Evolutionary conservation across 2,329 filamentous ascomycete genomes (phyloP).

Genomic region (Arthrobotrys sphaeroides): DNA sequence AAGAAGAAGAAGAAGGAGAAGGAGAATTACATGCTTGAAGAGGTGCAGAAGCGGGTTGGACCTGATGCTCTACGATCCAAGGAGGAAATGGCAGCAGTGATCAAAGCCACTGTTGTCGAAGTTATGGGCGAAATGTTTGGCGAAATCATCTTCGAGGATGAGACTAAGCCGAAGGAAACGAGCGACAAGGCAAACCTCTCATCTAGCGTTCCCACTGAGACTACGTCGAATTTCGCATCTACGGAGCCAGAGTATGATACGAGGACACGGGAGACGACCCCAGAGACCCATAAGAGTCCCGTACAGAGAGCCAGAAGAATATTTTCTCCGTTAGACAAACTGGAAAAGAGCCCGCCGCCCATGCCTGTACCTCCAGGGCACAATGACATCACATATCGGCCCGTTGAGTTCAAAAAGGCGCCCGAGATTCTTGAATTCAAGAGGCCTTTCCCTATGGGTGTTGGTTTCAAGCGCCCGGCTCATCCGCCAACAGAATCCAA

Average conservation of each 20-base stretch:
- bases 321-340: constrained; percentile 1
- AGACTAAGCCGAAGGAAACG: constrained; percentile 20
- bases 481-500: neutral
- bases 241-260: constrained; percentile 24
- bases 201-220: constrained; percentile 24
- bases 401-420: constrained; percentile 38
- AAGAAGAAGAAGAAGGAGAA: constrained; percentile 48
- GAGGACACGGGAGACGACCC: constrained; percentile 44
- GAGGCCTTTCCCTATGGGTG: neutral
- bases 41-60: constrained; percentile 47
- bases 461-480: neutral
- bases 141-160: constrained; percentile 52
- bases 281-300: constrained; percentile 29
- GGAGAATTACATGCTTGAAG: constrained; percentile 35
- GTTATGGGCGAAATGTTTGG: constrained; percentile 53
- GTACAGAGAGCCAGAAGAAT: constrained; percentile 16
- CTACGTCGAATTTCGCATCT: neutral
- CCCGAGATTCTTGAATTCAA: neutral
- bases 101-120: constrained; percentile 47
- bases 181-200: constrained; percentile 29
- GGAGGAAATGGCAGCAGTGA: constrained; percentile 45
- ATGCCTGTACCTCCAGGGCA: constrained; percentile 1
- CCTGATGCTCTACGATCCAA: constrained; percentile 41
- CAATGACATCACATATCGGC: constrained; percentile 45
- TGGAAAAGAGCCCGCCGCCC: constrained; percentile 11